Evolutionary conservation across 352 stramenopile species (phyloP).

Genomic region (Pythium coloratum): DNA sequence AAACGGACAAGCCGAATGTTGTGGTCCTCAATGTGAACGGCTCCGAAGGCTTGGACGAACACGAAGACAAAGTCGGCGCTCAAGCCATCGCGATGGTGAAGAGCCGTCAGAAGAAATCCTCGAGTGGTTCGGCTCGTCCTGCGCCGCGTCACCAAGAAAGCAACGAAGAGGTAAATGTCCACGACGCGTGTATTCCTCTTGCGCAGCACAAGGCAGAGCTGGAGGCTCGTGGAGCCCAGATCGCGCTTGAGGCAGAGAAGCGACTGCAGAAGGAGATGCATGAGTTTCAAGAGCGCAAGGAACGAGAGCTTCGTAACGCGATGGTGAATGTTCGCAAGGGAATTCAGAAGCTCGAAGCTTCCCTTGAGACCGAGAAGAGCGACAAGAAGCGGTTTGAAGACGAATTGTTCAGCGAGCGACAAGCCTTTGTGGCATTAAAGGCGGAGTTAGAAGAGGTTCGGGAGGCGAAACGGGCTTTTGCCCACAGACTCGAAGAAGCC

Average conservation of each 20-base stretch:
- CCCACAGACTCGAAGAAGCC: conserved; percentile 64
- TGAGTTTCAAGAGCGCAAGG: conserved; percentile 68
- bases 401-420: conserved; percentile 47
- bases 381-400: conserved; percentile 57
- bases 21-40: conserved; percentile 59
- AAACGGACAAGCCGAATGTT: conserved; percentile 40
- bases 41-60: conserved; percentile 33
- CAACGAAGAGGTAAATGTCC: conserved; percentile 15
- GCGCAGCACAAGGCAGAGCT: conserved; percentile 62
- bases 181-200: conserved; percentile 37
- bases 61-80: conserved; percentile 32
- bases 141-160: background rate
- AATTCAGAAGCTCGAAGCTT: conserved; percentile 66
- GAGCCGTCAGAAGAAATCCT: conserved; percentile 14
- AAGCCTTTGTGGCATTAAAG: conserved; percentile 56
- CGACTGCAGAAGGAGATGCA: conserved; percentile 48
- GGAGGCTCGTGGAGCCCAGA: conserved; percentile 49
- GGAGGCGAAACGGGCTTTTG: conserved; percentile 43
- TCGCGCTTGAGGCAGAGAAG: conserved; percentile 51
- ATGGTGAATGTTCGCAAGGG: conserved; percentile 77
- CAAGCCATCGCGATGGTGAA: conserved; percentile 26
- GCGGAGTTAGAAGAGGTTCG: conserved; percentile 49
- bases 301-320: conserved; percentile 58
- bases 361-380: conserved; percentile 43
- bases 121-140: background rate